phyloP scores from a whole-genome alignment of 192 early-diverging fungal species.

The Entomortierella chlamydospora region DNA sequence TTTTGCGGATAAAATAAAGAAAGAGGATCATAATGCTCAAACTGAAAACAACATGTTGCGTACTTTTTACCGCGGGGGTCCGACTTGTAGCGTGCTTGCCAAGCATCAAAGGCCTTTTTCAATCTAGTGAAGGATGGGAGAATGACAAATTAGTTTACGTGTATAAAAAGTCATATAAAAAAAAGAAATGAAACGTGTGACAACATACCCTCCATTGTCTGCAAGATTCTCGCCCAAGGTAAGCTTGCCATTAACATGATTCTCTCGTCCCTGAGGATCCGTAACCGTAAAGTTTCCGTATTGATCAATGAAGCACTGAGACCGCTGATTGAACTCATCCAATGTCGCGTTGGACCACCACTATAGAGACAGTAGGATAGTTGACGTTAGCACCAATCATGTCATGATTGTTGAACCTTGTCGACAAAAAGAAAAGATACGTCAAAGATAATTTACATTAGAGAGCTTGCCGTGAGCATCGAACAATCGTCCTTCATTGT shows the following conservation, averaged over 20 bases:
- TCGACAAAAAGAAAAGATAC: conserved; percentile 45
- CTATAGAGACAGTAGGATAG: conserved; percentile 13
- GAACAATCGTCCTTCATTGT: conserved; percentile 66
- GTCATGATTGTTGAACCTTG: too few species aligned
- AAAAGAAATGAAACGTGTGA: conserved; percentile 18
- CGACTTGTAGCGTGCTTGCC: conserved; percentile 32
- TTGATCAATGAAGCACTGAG: conserved; percentile 76
- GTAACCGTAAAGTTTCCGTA: conserved; percentile 66
- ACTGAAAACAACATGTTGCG: background rate
- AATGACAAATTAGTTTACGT: background rate
- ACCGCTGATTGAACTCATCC: conserved; percentile 60
- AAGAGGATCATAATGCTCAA: background rate
- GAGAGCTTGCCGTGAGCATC: conserved; percentile 64
- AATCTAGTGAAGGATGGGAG: conserved; percentile 34
- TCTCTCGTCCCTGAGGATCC: conserved; percentile 49
- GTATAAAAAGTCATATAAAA: background rate
- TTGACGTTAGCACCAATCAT: too few species aligned
- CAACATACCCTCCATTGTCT: conserved; percentile 72
- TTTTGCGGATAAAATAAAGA: background rate
- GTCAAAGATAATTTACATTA: conserved; percentile 33
- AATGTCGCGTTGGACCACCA: conserved; percentile 81
- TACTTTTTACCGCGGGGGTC: conserved; percentile 42
- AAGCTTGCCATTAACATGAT: conserved; percentile 64
- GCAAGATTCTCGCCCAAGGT: conserved; percentile 77
- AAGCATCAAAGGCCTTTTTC: conserved; percentile 48